phyloP scores from a whole-genome alignment of 805 yeast genomes.

The Cyberlindnera euphorbiiphila region DNA sequence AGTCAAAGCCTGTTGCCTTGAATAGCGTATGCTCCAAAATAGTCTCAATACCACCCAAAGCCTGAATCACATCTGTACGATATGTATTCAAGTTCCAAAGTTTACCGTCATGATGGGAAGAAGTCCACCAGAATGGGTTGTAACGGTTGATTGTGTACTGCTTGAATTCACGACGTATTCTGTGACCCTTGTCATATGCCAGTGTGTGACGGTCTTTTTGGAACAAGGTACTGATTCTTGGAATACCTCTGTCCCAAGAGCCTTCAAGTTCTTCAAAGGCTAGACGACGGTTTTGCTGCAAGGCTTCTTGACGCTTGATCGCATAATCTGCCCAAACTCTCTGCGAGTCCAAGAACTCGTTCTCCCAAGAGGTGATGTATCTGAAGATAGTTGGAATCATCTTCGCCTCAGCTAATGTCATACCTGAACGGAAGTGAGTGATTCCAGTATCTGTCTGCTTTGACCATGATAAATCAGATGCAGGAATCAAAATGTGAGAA shows the following conservation, averaged over 20 bases:
- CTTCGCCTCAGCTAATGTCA: slow-evolving; percentile 76
- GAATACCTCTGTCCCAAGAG: slow-evolving; percentile 95
- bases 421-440: slow-evolving; percentile 90
- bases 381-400: slow-evolving; percentile 91
- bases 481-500: slow-evolving; percentile 90
- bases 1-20: slow-evolving; percentile 95
- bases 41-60: slow-evolving; percentile 95
- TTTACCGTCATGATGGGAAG: slow-evolving; percentile 89
- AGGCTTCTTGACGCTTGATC: slow-evolving; percentile 80
- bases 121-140: slow-evolving; percentile 97
- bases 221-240: slow-evolving; percentile 90
- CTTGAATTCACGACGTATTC: slow-evolving; percentile 75
- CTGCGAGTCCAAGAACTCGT: slow-evolving; percentile 90
- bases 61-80: slow-evolving; percentile 93
- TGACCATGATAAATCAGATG: slow-evolving; percentile 88
- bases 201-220: slow-evolving; percentile 93
- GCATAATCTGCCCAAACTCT: slow-evolving; percentile 98
- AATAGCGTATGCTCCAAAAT: slow-evolving; percentile 92
- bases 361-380: slow-evolving; percentile 94
- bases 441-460: slow-evolving; percentile 92
- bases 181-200: slow-evolving; percentile 92
- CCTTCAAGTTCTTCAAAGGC: slow-evolving; percentile 93
- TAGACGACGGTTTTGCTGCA: slow-evolving; percentile 76
- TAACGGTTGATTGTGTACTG: slow-evolving; percentile 66
- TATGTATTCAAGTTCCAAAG: slow-evolving; percentile 92